Evolutionary conservation across 768 basidiomycete genomes (phyloP), one percentile per base, ranked within the genome.

Genomic region (Suillus subaureus): DNA sequence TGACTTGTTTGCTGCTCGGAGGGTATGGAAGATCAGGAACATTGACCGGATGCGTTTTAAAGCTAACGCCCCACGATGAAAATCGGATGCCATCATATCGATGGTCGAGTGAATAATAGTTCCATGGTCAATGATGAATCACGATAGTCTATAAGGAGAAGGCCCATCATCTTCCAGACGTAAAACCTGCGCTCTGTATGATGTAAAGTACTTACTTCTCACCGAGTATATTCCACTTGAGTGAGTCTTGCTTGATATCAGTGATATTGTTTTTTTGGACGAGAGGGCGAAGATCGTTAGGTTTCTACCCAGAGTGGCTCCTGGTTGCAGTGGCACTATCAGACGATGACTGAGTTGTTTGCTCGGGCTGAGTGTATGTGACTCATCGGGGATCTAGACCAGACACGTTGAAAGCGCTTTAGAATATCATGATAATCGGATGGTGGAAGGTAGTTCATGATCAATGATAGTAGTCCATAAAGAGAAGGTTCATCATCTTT

Each of bases 181-280:
- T 51, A 51, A 51, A 51, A 2, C 6, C 13, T 1, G 49, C 49
- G 26, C 26, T 51, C 23, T 49, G 49, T 51, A 26, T 51, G 49
- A 51, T 26, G 49, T 51, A 51, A 51, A 51, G 15, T 51, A 51
- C n/a, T 70, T 23, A 49, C 49, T 49, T n/a, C 9, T 45, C 43
- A 49, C 13, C 23, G 47, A 49, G 23, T 26, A 49, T 68, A 64
- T 71, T 65, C 71, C 68, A 72, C 28, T 58, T 68, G 15, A 49
- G 49, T n/a, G 45, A 56, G 45, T 72, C 66, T 42, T 69, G 23
- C 55, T 66, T 62, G 21, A 67, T 33, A 39, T 64, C 28, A 4
- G 42, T 26, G 51, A 66, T 56, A 13, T 49, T 39, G 28, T 16
- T 33, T 58, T 58, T 21, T 43, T 43, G 4, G 61, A 61, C 37